Evolutionary conservation across 805 yeast genomes (phyloP), one percentile per base, ranked within the genome.

Genomic region (Starmera caribaea): DNA sequence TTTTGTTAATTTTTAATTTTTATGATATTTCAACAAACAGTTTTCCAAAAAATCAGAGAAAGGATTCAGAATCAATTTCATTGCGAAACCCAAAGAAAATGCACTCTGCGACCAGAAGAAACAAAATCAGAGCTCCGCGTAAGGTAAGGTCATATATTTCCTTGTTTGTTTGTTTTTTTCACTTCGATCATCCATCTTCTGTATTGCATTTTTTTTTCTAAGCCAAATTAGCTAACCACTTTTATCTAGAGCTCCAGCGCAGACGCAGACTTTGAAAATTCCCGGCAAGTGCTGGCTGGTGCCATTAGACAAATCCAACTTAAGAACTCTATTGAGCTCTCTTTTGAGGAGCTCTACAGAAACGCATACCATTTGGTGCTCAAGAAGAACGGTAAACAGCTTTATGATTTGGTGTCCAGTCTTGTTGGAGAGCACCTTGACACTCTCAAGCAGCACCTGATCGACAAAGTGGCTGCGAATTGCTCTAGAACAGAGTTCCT

Each of bases 321-420:
- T 33, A 78, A 83, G 49, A 76, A 82, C 51, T 88, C 88, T 8
- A 74, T 84, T 4, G 71, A 73, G 41, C 63, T 88, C 24, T 82
- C 92, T 1, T 88, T 85, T 54, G 96, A 88, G 51, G 85, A 80
- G 47, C 66, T 88, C 0, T 89, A 89, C 57, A 64, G 94, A 38
- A 76, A 78, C 21, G 84, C 94, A 0, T 88, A 88, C 55, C 75
- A 78, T 28, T 52, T 87, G 36, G 95, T 87, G 2, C 60, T 87
- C 27, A 65, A 81, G 41, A 85, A 81, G 49, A 69, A 67, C 45
- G 92, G 92, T 8, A 76, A 69, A 32, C 65, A 65, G 48, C 60
- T 85, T 2, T 86, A 85, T 50, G 79, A 75, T 11, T 71, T 76
- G 30, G 84, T 83, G 12, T 59, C 69, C 24, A 49, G 44, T 3